phyloP scores from a whole-genome alignment of 192 early-diverging fungal genomes.

The Polychytrium aggregatum region DNA sequence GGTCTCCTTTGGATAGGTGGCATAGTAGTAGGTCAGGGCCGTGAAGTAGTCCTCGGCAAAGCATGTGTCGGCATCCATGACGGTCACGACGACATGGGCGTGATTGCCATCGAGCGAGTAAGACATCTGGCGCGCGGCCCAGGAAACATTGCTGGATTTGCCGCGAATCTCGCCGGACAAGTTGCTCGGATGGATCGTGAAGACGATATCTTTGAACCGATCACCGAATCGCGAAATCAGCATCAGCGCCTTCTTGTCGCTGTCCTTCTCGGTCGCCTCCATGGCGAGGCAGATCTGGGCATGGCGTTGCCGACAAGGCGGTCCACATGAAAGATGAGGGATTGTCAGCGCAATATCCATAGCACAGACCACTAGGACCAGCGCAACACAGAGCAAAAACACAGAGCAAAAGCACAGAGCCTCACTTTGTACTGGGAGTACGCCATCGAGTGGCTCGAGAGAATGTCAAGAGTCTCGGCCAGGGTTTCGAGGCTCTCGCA shows the following conservation, averaged over 20 bases:
- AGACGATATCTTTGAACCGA: conserved; percentile 49
- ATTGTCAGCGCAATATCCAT: not conserved
- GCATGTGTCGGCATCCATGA: conserved; percentile 61
- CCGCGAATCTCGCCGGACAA: conserved; percentile 50
- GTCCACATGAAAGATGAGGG: not conserved
- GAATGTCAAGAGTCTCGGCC: conserved; percentile 49
- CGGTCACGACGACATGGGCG: conserved; percentile 41
- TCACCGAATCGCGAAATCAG: conserved; percentile 39
- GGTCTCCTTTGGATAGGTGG: conserved; percentile 1
- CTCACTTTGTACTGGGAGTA: conserved; percentile 34
- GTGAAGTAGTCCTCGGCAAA: conserved; percentile 56
- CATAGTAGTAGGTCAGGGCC: conserved; percentile 22
- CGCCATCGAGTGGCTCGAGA: conserved; percentile 32
- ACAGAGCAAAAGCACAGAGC: conserved; percentile 1
- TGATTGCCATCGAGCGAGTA: conserved; percentile 20
- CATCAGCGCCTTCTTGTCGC: conserved; percentile 36
- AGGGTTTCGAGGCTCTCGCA: conserved; percentile 49
- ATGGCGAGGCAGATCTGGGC: conserved; percentile 52
- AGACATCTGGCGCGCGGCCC: conserved; percentile 39
- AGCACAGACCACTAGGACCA: not conserved
- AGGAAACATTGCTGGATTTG: conserved; percentile 54
- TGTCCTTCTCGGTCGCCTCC: conserved; percentile 45
- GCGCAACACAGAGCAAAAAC: not conserved
- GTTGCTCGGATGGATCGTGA: conserved; percentile 49
- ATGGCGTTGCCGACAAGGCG: conserved; percentile 3